Evolutionary conservation across 2,329 filamentous ascomycete genomes (phyloP).

Genomic region (Penicillium sp.): DNA sequence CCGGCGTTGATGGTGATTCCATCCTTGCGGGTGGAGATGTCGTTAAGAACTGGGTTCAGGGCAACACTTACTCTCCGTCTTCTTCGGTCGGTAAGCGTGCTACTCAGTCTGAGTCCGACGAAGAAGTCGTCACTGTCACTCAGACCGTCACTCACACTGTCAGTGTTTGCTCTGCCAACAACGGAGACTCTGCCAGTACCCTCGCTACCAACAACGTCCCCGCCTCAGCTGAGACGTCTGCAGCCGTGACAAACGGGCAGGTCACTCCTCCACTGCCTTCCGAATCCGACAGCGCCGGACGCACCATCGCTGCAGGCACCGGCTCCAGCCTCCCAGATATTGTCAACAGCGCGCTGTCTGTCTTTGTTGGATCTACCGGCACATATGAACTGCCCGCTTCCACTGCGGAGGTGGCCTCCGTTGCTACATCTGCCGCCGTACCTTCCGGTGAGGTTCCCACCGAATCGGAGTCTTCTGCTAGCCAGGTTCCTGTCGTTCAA

Average conservation of each 20-base stretch:
- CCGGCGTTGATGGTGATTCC: conserved; percentile 57
- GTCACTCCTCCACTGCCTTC: conserved; percentile 9
- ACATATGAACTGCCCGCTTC: conserved; percentile 3
- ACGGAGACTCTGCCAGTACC: conserved; percentile 2
- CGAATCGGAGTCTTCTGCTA: conserved; percentile 6
- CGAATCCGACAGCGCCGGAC: conserved; percentile 3
- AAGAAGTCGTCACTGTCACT: conserved; percentile 25
- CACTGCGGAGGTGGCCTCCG: conserved; percentile 2
- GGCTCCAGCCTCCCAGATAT: conserved; percentile 11
- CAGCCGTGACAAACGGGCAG: not conserved
- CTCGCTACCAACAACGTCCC: conserved; percentile 8
- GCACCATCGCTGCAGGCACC: not conserved
- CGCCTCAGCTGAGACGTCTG: conserved; percentile 1
- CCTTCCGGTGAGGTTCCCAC: conserved; percentile 10
- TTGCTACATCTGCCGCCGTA: conserved; percentile 2
- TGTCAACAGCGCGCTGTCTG: conserved; percentile 16
- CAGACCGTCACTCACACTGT: conserved; percentile 35
- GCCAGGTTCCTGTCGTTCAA: conserved; percentile 4
- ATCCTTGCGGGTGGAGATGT: conserved; percentile 72
- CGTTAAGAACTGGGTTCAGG: conserved; percentile 77
- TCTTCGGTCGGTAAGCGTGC: conserved; percentile 32
- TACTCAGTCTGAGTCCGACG: conserved; percentile 20
- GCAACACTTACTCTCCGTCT: conserved; percentile 66
- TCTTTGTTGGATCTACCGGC: conserved; percentile 10
- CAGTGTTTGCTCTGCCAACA: conserved; percentile 23